Conservation (phyloP, 2,329 filamentous ascomycete genomes). For the Fonsecaea nubica region DNA sequence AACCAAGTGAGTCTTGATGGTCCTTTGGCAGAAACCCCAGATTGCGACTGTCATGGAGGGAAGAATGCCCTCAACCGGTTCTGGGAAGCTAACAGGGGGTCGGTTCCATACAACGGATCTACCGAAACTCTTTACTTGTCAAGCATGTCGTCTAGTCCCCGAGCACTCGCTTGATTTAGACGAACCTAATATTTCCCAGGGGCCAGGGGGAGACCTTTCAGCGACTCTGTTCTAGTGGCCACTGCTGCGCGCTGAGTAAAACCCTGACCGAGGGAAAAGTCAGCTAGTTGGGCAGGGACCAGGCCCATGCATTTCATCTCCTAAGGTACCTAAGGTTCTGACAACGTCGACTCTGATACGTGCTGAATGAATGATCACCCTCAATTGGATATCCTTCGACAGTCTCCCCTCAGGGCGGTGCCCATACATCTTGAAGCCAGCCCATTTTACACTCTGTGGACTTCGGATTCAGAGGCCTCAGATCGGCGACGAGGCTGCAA, state of each 20-base stretch:
- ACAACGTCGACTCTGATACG: neutral
- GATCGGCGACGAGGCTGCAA: constrained; percentile 18
- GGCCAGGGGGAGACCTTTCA: neutral
- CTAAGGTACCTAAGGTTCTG: neutral
- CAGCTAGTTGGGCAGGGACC: neutral
- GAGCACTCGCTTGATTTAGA: neutral
- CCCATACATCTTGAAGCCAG: neutral
- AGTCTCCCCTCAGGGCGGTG: neutral
- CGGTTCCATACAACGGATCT: neutral
- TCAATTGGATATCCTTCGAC: neutral
- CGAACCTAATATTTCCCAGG: neutral
- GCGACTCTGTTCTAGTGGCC: neutral
- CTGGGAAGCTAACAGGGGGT: neutral
- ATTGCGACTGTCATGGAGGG: neutral
- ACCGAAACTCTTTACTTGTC: neutral
- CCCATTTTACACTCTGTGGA: constrained; percentile 8
- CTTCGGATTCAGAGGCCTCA: constrained; percentile 13
- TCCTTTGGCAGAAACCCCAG: neutral
- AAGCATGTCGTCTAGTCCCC: neutral
- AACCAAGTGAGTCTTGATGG: neutral
- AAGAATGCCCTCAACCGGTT: neutral
- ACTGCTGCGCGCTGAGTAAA: neutral
- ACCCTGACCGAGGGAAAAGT: neutral
- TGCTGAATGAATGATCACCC: neutral
- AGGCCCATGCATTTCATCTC: neutral